Base-by-base conservation (phyloP, 352 stramenopile genomes). In the Globisporangium mamillatum region DNA sequence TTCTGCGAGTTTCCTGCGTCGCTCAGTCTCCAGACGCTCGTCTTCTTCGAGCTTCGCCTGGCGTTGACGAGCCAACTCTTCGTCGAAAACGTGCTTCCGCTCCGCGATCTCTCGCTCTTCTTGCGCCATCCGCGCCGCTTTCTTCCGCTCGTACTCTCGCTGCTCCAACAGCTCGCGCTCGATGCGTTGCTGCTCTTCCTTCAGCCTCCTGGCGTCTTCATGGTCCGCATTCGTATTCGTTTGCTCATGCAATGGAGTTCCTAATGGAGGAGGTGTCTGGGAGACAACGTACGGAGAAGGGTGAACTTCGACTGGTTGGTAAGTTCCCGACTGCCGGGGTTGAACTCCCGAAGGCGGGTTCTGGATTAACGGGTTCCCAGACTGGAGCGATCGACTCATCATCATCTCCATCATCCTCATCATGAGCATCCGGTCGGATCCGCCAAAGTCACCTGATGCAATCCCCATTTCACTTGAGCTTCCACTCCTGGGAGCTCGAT, bases 341-440 rank as follows among this genome's bases (percentile, higher is more conserved):
- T 38, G 55, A 7, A 8, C 5, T 18, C 16, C 18, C 29, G 10
- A 22, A 27, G 3, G 16, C 25, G 14, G 7, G 22, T 16, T 57
- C 38, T 41, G 27, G 16, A 34, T n/a, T 22, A 48, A 14, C 32
- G 44, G 61, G 5, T 41, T 41, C 3, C 41, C 71, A 34, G 61
- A 48, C 57, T 76, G 76, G 55, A 80, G 32, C 10, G 38, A 46
- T 32, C 68, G 75, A 27, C 64, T 27, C 80, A 91, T 87, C 72
- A 89, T 82, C 72, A 89, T 82, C 61, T 89, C 79, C 74, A 91
- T 89, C 77, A 91, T 89, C 36, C 72, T 74, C 68, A 89, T 77
- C 67, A 84, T 76, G n/a, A 91, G 67, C 54, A 78, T 75, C 9
- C 75, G 71, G 34, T 88, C 80, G 0, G 69, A 71, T 7, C 50